These are phyloP conservation scores for Pilaira anomala DNA, from an alignment of 192 early-diverging fungal species.

Conservation along the genomic window DNA sequence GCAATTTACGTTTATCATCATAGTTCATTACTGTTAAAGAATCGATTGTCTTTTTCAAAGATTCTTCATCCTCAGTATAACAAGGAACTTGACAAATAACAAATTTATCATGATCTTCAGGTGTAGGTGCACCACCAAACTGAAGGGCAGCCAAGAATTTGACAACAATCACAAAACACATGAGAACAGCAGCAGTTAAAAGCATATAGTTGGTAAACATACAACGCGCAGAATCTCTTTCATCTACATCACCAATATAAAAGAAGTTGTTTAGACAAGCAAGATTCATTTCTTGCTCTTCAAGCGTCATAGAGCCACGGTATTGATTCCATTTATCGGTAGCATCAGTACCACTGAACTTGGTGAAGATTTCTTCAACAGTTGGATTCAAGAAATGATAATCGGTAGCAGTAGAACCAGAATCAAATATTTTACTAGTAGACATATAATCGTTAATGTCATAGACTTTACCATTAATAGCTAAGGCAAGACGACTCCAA, in stretches of 20 bases:
- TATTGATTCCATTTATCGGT: slow-evolving; percentile 45
- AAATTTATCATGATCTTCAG: slow-evolving; percentile 95
- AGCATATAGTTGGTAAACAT: slow-evolving; percentile 68
- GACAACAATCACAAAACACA: slow-evolving; percentile 73
- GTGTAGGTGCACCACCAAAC: slow-evolving; percentile 68
- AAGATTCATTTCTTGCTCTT: slow-evolving; percentile 38
- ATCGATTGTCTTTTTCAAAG: slow-evolving; percentile 80
- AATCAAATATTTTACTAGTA: slow-evolving; percentile 40
- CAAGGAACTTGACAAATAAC: slow-evolving; percentile 95
- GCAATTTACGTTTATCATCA: slow-evolving; percentile 86
- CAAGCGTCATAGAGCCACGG: slow-evolving; percentile 14
- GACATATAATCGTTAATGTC: slow-evolving; percentile 65
- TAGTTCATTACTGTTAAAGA: slow-evolving; percentile 75
- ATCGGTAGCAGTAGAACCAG: slow-evolving; percentile 29
- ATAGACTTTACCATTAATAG: slow-evolving; percentile 63
- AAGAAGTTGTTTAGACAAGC: slow-evolving; percentile 64
- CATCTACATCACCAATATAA: slow-evolving; percentile 67
- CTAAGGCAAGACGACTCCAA: slow-evolving; percentile 49
- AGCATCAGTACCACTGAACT: slow-evolving; percentile 50
- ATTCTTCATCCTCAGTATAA: slow-evolving; percentile 92
- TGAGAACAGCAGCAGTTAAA: slow-evolving; percentile 57
- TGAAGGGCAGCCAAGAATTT: slow-evolving; percentile 83
- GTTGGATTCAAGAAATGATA: slow-evolving; percentile 42
- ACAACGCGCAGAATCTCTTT: slow-evolving; percentile 54
- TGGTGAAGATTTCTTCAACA: slow-evolving; percentile 44